Conservation (phyloP, 805 yeast genomes). For the Metschnikowia aberdeeniae region DNA sequence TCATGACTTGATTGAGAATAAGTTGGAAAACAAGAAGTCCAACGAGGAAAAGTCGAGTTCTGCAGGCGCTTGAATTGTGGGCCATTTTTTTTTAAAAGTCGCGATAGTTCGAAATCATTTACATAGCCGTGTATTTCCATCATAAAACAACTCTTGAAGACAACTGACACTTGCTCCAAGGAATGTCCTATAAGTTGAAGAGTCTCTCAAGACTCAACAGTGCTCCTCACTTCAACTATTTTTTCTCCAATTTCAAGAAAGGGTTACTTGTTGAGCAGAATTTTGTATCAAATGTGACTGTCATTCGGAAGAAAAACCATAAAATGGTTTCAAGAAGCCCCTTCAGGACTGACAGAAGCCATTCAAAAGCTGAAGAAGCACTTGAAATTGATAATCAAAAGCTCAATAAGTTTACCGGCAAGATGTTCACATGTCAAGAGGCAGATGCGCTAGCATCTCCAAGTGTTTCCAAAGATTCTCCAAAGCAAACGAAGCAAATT, state of each 20-base stretch:
- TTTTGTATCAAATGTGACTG: constrained; percentile 31
- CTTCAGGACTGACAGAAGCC: neutral
- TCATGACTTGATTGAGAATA: constrained; percentile 94
- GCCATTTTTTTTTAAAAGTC: neutral
- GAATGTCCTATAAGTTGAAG: constrained; percentile 19
- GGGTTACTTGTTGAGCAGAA: constrained; percentile 28
- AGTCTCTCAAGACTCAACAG: constrained; percentile 21
- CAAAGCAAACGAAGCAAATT: constrained; percentile 21
- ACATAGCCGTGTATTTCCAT: constrained; percentile 14
- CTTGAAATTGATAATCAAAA: constrained; percentile 17
- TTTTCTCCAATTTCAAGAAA: constrained; percentile 33
- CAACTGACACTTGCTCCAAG: neutral
- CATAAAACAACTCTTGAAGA: constrained; percentile 1
- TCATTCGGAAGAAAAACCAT: constrained; percentile 10
- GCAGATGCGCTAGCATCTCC: constrained; percentile 19
- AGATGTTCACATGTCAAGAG: constrained; percentile 44
- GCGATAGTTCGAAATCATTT: neutral
- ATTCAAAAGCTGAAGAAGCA: constrained; percentile 9
- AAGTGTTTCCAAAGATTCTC: neutral
- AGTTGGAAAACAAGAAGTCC: constrained; percentile 64
- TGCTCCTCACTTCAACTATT: constrained; percentile 29
- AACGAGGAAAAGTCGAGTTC: constrained; percentile 22
- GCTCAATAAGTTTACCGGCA: constrained; percentile 35
- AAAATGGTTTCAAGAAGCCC: neutral
- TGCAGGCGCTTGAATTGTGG: constrained; percentile 2